Conservation (phyloP, 1,284 basidiomycete genomes). For the Golubevia sp. region DNA sequence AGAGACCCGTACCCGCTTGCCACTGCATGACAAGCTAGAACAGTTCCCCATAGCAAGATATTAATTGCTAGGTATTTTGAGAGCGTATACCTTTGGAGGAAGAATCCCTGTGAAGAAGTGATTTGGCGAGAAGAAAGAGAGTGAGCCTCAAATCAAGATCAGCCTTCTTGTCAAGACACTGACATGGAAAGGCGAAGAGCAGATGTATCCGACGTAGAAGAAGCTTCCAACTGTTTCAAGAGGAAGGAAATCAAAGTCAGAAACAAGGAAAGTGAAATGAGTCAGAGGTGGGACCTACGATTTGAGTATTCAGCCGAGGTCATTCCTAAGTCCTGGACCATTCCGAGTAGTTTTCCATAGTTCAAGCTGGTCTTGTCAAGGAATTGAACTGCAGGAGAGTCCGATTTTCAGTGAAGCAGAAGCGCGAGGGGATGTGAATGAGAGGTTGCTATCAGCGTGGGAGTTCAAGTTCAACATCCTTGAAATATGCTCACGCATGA, state of each 20-base stretch:
- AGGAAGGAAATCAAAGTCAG: too few species aligned
- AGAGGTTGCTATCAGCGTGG: too few species aligned
- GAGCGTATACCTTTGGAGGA: constrained; percentile 29
- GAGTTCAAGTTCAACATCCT: too few species aligned
- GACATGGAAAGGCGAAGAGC: constrained; percentile 16
- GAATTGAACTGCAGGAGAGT: constrained; percentile 40
- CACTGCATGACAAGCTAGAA: constrained; percentile 35
- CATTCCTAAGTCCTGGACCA: constrained; percentile 28
- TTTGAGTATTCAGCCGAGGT: constrained; percentile 31
- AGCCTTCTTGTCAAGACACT: too few species aligned
- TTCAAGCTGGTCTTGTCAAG: constrained; percentile 48
- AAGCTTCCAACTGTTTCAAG: constrained; percentile 34
- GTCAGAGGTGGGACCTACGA: too few species aligned
- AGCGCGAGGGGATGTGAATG: too few species aligned
- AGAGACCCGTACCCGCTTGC: constrained; percentile 28
- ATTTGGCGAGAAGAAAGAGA: too few species aligned
- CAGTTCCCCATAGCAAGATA: constrained; percentile 28
- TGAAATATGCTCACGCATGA: constrained; percentile 8
- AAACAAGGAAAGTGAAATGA: too few species aligned
- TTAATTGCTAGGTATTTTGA: constrained; percentile 28
- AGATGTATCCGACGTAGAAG: constrained; percentile 37
- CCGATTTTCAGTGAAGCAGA: too few species aligned
- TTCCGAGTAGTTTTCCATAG: constrained; percentile 38
- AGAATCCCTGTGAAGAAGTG: constrained; percentile 2
- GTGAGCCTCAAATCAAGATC: too few species aligned